Base-by-base conservation (phyloP, 495 filamentous ascomycete genomes). In the Durotheca rogersii region DNA sequence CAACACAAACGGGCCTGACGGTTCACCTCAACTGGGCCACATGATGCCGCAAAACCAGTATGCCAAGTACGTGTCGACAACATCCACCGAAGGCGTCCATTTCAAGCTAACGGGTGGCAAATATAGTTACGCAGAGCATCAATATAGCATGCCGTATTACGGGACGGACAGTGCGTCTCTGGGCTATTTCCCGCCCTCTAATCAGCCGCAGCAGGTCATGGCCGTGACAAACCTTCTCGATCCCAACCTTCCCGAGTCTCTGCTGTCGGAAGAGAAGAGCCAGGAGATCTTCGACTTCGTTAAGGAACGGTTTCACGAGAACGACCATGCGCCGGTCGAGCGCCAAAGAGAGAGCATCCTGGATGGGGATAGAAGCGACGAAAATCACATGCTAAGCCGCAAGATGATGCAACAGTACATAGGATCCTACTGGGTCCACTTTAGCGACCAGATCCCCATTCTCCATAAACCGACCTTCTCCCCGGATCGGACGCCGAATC, bases 361-460 rank as follows among this genome's bases (percentile, higher is more conserved):
- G 56, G 84, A 89, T 14, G 90, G 90, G 12, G 84, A 93, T 47
- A 78, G 83, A 42, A 81, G 84, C 48, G 79, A 84, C 18, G 83
- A 77, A 33, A 67, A 56, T 19, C 92, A 96, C 64, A 84, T 94
- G 60, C 70, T 96, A 48, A 95, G 92, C 59, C 72, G 90, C 46
- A 84, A 83, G 60, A 95, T 93, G 86, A 94, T 98, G 87, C 89
- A 95, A 70, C 82, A 83, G 6, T 98, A 96, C 65, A 90, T 97
- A 60, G 81, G 83, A 3, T 93, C 90, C 10, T 98, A 89, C 67
- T 98, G 93, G 93, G 76, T 84, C 41, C 89, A 96, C 65, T 95
- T 96, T 56, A 94, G 94, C 68, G 83, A 90, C 41, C 93, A 98
- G 62, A 76, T 98, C 51, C 93, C 93, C 4, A 95, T 98, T 42